phyloP scores from a whole-genome alignment of 1,139 yeast genomes.

The Diutina catenulata region DNA sequence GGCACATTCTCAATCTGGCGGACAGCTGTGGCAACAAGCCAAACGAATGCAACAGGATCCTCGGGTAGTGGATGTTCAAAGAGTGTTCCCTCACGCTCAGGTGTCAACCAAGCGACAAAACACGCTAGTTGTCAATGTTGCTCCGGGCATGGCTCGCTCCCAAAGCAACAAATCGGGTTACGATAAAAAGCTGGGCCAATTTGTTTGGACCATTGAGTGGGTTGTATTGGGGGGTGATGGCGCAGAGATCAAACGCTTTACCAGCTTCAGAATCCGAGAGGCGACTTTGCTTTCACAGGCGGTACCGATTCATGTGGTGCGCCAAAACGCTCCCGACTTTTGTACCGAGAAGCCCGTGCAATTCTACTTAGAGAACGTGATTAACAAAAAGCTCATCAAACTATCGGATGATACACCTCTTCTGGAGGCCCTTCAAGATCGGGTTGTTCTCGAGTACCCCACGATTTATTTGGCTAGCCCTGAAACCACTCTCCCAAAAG shows the following conservation, averaged over 20 bases:
- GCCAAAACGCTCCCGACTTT: not conserved
- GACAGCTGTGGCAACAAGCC: not conserved
- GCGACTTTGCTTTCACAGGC: not conserved
- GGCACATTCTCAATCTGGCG: not conserved
- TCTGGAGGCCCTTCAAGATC: not conserved
- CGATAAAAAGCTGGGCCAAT: conserved; percentile 1
- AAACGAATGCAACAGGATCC: conserved; percentile 3
- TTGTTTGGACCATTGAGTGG: conserved; percentile 5
- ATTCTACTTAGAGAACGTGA: not conserved
- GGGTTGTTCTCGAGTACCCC: conserved; percentile 1
- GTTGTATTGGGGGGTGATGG: not conserved
- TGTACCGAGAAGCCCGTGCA: not conserved
- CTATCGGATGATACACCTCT: not conserved
- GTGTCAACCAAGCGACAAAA: conserved; percentile 1
- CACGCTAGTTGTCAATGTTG: not conserved
- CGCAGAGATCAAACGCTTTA: not conserved
- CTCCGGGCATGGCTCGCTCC: conserved; percentile 3
- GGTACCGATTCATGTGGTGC: not conserved
- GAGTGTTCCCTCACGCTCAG: not conserved
- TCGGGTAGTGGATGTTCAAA: not conserved
- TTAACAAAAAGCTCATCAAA: not conserved
- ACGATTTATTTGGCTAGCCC: conserved; percentile 3
- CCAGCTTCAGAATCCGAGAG: not conserved
- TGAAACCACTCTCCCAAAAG: too few species aligned
- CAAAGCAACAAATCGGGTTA: not conserved